These are phyloP conservation scores for Aspergillus tubingensis DNA, from an alignment of 2,329 filamentous ascomycete species.

Conservation along the genomic window DNA sequence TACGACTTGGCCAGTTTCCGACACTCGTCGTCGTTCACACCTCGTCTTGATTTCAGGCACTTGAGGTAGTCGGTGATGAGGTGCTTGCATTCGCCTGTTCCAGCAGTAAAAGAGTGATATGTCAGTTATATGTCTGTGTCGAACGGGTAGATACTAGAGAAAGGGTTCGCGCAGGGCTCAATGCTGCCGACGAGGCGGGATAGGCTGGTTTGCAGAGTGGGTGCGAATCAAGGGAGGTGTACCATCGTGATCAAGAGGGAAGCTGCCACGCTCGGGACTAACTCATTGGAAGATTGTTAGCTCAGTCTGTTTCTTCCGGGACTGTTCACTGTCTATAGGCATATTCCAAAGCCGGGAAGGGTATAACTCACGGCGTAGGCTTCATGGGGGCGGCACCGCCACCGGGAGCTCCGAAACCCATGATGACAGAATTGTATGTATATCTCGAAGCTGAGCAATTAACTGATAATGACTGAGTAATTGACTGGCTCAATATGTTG, in stretches of 20 bases:
- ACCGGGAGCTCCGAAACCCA: slow-evolving; percentile 71
- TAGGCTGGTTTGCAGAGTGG: too few species aligned
- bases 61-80: slow-evolving; percentile 82
- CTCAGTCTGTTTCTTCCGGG: background rate
- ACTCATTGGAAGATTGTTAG: slow-evolving; percentile 6
- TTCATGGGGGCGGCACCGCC: slow-evolving; percentile 64
- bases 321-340: background rate
- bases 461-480: background rate
- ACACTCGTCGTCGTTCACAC: slow-evolving; percentile 84
- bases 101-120: background rate
- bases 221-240: slow-evolving; percentile 11
- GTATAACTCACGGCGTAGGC: slow-evolving; percentile 66
- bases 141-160: background rate
- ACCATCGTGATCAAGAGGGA: slow-evolving; percentile 94
- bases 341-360: background rate
- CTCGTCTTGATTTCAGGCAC: slow-evolving; percentile 81
- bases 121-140: slow-evolving; percentile 4
- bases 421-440: slow-evolving; percentile 13
- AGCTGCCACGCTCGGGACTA: slow-evolving; percentile 88
- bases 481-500: background rate
- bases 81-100: slow-evolving; percentile 82
- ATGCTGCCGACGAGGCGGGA: background rate
- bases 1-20: slow-evolving; percentile 85
- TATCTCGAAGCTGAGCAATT: background rate
- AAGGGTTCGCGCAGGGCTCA: background rate